These are phyloP conservation scores for Vitellaria paradoxa DNA, from an alignment of 179 eudicot species.

Conservation along the genomic window DNA sequence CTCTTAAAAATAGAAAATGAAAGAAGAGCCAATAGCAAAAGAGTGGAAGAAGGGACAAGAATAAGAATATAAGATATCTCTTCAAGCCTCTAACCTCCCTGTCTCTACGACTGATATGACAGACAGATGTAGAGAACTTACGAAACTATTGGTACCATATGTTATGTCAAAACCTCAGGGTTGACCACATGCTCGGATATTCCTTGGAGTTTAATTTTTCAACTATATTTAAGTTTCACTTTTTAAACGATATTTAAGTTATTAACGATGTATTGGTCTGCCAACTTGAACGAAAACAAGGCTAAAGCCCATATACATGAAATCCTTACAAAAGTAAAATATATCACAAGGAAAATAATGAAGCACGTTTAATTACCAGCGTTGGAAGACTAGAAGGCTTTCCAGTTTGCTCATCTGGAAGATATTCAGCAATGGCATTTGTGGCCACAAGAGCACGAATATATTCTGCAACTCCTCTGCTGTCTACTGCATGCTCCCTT, in stretches of 20 bases:
- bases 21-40: not conserved
- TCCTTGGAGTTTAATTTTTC: constrained; percentile 1
- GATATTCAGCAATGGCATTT: constrained; percentile 82
- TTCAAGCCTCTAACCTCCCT: not conserved
- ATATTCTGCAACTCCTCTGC: constrained; percentile 88
- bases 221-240: not conserved
- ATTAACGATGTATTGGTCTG: not conserved
- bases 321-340: not conserved
- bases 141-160: not conserved
- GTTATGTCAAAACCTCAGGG: not conserved
- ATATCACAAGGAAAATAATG: not conserved
- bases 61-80: not conserved
- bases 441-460: constrained; percentile 88
- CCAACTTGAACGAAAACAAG: not conserved
- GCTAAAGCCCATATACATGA: not conserved
- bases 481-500: constrained; percentile 74
- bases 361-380: constrained; percentile 43
- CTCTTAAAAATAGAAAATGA: not conserved
- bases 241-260: too few relatives aligned
- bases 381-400: constrained; percentile 85
- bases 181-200: not conserved
- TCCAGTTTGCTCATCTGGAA: constrained; percentile 88
- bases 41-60: not conserved
- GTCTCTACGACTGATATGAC: not conserved
- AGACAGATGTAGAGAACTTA: not conserved